A percentile compares a stretch with the other conserved stretches of the same genome.
Conservation (phyloP, 768 basidiomycete genomes). For the Leucocoprinus leucothites region DNA sequence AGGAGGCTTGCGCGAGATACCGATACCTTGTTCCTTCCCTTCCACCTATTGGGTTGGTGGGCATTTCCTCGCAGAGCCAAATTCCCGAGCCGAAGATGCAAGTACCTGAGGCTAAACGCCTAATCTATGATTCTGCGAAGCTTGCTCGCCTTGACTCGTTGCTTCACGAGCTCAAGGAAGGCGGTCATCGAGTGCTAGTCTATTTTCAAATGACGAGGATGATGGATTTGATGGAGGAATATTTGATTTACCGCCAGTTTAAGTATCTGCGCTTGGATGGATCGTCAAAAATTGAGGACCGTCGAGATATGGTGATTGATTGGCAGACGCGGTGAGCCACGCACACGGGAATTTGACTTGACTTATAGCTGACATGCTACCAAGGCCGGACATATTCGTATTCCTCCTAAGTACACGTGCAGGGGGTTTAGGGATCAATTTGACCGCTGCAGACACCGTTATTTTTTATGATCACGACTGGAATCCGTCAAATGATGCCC, state of each 20-base stretch:
- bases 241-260: conserved; percentile 94
- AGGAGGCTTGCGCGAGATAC: conserved; percentile 44
- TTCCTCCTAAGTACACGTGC: conserved; percentile 92
- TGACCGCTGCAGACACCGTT: conserved; percentile 95
- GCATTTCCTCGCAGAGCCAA: conserved; percentile 64
- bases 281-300: conserved; percentile 90
- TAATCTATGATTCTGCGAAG: conserved; percentile 96
- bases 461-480: conserved; percentile 94
- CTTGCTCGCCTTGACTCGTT: conserved; percentile 85
- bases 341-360: background rate
- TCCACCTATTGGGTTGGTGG: conserved; percentile 65
- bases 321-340: conserved; percentile 89
- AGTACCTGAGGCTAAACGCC: conserved; percentile 90
- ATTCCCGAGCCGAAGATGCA: conserved; percentile 82
- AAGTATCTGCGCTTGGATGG: conserved; percentile 93
- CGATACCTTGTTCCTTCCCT: conserved; percentile 54
- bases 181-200: conserved; percentile 89
- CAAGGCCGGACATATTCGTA: conserved; percentile 82
- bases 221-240: conserved; percentile 99
- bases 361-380: conserved; percentile 8
- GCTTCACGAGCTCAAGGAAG: conserved; percentile 88
- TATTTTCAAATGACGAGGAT: conserved; percentile 99
- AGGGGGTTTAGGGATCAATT: conserved; percentile 93
- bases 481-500: conserved; percentile 97
- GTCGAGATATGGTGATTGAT: conserved; percentile 98